Evolutionary conservation across 306 rosid genomes (phyloP), one percentile per base, ranked within the genome.

Genomic region (Vicia villosa): DNA sequence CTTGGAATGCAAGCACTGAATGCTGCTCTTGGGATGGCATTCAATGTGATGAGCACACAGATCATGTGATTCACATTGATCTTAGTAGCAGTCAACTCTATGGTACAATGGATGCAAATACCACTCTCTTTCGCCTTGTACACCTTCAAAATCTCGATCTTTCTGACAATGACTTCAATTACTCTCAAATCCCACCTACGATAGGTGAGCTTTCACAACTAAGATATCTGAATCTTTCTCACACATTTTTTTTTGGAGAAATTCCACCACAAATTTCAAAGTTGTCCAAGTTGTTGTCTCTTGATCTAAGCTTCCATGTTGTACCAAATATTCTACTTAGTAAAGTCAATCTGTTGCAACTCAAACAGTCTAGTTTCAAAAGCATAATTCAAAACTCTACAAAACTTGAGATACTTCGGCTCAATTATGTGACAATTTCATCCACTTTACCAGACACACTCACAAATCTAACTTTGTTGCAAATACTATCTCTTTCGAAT

Each of bases 11-110:
- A 10, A 19, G 10, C 66, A 56, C 52, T 10, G 66, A 74, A 42
- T 80, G 77, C 20, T 74, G 77, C 36, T 74, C 70, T 37, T 74
- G 83, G 83, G 51, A 69, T 63, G 77, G 77, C 2, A 71, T 79
- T 20, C 4, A 47, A 10, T 74, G 83, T 59, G 69, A 80, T 40
- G 45, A 69, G 19, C 19, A 2, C 36, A 56, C 77, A 4, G 21
- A 15, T 63, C 55, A 55, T 22, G 80, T 79, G 19, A 69, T 38
- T 69, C 62, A 24, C 30, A 24, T 79, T 69, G 51, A 69, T 69
- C 73, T 74, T 4, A 55, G 55, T 6, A 75, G 77, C 21, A 69
- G 77, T 24, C 70, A 66, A 2, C 52, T 80, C 14, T 20, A 0
- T 20, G 80, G 83, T 47, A 26, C 4, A 30, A 8, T 71, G 37